phyloP scores from a whole-genome alignment of 2,329 filamentous ascomycete species.

The Diatrype stigma region DNA sequence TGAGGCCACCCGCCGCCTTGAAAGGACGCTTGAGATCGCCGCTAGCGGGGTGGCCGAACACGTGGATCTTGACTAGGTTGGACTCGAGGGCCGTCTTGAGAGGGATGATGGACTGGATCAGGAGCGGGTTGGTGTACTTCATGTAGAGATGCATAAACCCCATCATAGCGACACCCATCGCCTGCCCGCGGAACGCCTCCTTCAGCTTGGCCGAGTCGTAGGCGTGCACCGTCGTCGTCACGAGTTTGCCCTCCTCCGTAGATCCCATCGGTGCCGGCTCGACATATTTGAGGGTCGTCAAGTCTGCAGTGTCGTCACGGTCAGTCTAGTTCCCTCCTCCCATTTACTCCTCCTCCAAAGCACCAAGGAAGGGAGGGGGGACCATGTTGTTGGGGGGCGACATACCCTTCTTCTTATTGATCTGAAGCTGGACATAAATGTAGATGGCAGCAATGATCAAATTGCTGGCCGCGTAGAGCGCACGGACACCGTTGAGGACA shows the following conservation, averaged over 20 bases:
- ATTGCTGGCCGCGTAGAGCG: constrained; percentile 58
- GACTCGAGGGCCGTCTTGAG: constrained; percentile 93
- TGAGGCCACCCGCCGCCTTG: constrained; percentile 80
- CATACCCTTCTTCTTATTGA: constrained; percentile 97
- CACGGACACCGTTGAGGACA: constrained; percentile 54
- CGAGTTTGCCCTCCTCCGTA: constrained; percentile 88
- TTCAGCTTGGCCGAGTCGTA: constrained; percentile 89
- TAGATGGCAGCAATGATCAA: constrained; percentile 81
- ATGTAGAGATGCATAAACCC: constrained; percentile 97
- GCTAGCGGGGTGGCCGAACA: constrained; percentile 79
- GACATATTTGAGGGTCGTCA: constrained; percentile 98
- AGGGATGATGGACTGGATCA: constrained; percentile 98
- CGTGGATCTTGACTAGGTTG: constrained; percentile 93
- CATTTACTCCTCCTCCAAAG: neutral
- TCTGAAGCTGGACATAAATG: constrained; percentile 76
- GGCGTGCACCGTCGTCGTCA: constrained; percentile 93
- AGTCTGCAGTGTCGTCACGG: constrained; percentile 52
- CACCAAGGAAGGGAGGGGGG: neutral
- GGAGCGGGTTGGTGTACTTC: constrained; percentile 98
- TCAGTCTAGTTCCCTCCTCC: neutral
- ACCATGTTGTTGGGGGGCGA: constrained; percentile 5
- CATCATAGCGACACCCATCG: constrained; percentile 99
- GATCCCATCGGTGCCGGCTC: constrained; percentile 92
- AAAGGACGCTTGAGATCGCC: constrained; percentile 95
- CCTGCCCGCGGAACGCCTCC: constrained; percentile 79